phyloP scores from a whole-genome alignment of 2,329 filamentous ascomycete species.

The Talaromyces piceae region DNA sequence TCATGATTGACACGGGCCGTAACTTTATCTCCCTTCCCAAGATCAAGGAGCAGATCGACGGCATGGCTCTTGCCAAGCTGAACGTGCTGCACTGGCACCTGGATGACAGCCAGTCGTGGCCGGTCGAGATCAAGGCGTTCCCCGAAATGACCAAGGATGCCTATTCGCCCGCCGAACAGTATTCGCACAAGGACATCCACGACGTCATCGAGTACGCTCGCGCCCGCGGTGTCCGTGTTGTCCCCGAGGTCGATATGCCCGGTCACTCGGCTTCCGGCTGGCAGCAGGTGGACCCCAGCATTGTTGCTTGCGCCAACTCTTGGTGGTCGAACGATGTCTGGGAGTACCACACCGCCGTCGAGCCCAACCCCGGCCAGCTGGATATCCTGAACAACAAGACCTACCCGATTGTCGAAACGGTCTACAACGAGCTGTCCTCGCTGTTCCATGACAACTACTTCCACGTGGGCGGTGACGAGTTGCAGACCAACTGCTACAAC shows the following conservation, averaged over 20 bases:
- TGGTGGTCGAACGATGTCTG: constrained; percentile 57
- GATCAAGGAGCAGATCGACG: constrained; percentile 49
- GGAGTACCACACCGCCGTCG: constrained; percentile 47
- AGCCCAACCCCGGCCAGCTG: constrained; percentile 51
- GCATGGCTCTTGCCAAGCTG: constrained; percentile 50
- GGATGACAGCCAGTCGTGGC: constrained; percentile 50
- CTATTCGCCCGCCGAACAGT: constrained; percentile 45
- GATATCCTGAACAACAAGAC: constrained; percentile 51
- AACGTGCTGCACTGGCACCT: constrained; percentile 54
- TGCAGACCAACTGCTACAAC: constrained; percentile 52
- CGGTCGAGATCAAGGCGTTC: constrained; percentile 42
- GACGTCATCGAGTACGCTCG: constrained; percentile 44
- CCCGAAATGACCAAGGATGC: constrained; percentile 49
- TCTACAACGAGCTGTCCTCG: constrained; percentile 47
- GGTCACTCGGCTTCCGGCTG: constrained; percentile 51
- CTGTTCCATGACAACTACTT: constrained; percentile 49
- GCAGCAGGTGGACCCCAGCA: constrained; percentile 49
- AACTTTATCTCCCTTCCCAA: constrained; percentile 48
- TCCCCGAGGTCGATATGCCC: constrained; percentile 58
- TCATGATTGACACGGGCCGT: constrained; percentile 50
- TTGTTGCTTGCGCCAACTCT: constrained; percentile 49
- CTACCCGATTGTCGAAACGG: constrained; percentile 47
- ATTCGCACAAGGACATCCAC: constrained; percentile 37
- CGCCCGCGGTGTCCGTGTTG: constrained; percentile 50
- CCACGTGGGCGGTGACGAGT: constrained; percentile 51